Evolutionary conservation across 2,329 filamentous ascomycete species (phyloP), one percentile per base, ranked within the genome.

Genomic region (Didymella segeticola): DNA sequence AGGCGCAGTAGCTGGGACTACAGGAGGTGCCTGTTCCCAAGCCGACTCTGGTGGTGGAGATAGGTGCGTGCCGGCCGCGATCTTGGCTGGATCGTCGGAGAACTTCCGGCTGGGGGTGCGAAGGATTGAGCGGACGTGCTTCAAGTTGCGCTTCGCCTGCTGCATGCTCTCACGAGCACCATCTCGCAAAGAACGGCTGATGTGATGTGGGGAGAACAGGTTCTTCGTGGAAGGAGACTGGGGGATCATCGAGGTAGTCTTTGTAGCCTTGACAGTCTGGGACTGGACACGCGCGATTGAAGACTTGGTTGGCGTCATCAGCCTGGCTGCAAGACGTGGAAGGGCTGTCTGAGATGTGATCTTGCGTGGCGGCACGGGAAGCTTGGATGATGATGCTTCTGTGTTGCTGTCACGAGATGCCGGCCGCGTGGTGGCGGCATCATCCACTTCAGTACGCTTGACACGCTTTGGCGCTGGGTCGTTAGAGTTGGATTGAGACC

Each of bases 261-360:
- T 79, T 20, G 66, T 56, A 8, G 71, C 67, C 63, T 81, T 83
- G 37, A 83, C 76, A 61, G 80, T 86, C 48, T 81, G 76, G 39
- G 82, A 77, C 48, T 81, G 45, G 17, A 41, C 14, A 36, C 88
- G 86, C 27, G 86, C 84, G 45, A 90, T 73, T 1, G 89, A 91
- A 7, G 90, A 80, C 71, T 91, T 91, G 8, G 90, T 95, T 0
- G 92, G 91, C 5, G 90, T 96, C 73, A 87, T 84, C 25, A 93
- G 78, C 25, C 71, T 66, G 27, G 71, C 66, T 31, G 51, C 45
- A 36, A 86, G 57, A 80, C 79, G 55, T 80, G 75, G 57, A 36
- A 83, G 80, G 25, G 68, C 69, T 8, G 82, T 68, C 39, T 67
- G 62, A 23, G 67, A 69, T 12, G 63, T 68, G 34, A 67, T 65